A percentile compares a stretch with the other conserved stretches of the same genome.
Conservation (phyloP, 176 grass and related monocot genomes). For the Zizania latifolia region DNA sequence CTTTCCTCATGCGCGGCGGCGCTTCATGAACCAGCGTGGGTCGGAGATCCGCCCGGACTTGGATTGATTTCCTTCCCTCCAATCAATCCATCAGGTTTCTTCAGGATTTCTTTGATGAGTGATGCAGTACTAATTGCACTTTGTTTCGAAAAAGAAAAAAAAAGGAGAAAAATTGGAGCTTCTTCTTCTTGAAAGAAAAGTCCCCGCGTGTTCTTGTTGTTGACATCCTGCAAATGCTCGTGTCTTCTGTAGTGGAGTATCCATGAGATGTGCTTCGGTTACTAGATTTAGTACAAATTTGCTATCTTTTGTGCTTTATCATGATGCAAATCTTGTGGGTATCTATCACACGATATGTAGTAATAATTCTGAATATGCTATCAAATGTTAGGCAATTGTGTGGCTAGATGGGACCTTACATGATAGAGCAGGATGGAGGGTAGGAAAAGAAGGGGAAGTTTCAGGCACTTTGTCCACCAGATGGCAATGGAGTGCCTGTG, state of each 20-base stretch:
- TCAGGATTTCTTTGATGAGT: neutral
- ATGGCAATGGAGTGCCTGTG: constrained; percentile 91
- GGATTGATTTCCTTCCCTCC: neutral
- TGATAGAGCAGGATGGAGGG: constrained; percentile 46
- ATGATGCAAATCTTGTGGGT: constrained; percentile 22
- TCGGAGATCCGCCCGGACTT: neutral
- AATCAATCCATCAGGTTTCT: neutral
- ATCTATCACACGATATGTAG: neutral
- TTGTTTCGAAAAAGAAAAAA: too few species aligned
- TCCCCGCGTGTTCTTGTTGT: neutral
- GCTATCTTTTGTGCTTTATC: neutral
- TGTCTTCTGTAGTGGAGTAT: neutral
- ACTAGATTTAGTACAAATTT: neutral
- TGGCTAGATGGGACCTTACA: constrained; percentile 3
- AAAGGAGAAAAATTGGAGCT: neutral
- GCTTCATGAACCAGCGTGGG: neutral
- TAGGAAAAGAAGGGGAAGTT: constrained; percentile 28
- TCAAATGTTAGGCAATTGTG: constrained; percentile 30
- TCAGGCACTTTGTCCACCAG: constrained; percentile 16
- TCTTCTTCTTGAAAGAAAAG: neutral
- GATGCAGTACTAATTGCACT: neutral
- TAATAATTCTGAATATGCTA: neutral
- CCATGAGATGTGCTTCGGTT: neutral
- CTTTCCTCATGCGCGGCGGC: neutral
- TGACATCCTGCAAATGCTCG: neutral